phyloP scores from a whole-genome alignment of 176 grass and related monocot genomes.

The Microstegium vimineum region DNA sequence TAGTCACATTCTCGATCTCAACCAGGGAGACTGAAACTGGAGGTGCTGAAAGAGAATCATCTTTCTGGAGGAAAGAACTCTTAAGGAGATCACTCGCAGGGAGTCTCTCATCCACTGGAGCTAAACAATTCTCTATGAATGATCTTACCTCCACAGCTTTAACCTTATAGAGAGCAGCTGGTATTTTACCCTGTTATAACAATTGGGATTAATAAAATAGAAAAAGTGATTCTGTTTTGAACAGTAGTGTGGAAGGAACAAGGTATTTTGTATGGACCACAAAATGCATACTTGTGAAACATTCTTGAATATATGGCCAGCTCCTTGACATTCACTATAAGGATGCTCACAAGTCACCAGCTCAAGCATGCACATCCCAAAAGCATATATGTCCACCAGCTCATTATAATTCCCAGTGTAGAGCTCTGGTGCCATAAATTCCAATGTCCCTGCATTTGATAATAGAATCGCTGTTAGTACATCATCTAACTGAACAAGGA shows the following conservation, averaged over 20 bases:
- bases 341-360: conserved; percentile 60
- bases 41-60: conserved; percentile 7
- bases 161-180: conserved; percentile 42
- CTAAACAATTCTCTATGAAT: conserved; percentile 52
- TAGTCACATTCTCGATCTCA: conserved; percentile 17
- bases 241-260: neutral
- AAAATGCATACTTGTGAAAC: conserved; percentile 37
- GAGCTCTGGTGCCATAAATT: conserved; percentile 59
- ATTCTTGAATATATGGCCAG: conserved; percentile 45
- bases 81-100: conserved; percentile 36
- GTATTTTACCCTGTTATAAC: conserved; percentile 32
- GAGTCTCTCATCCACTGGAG: conserved; percentile 30
- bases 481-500: neutral
- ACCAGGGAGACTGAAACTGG: conserved; percentile 32
- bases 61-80: conserved; percentile 38
- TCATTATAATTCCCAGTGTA: conserved; percentile 48
- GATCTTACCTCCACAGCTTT: conserved; percentile 44
- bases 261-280: neutral
- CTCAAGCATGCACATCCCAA: conserved; percentile 71
- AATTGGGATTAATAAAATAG: neutral
- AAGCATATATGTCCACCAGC: conserved; percentile 56
- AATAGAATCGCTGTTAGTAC: neutral
- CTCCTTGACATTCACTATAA: conserved; percentile 46
- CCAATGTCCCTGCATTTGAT: conserved; percentile 44
- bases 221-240: neutral